Percentiles rank a stretch among this genome's conserved stretches.
phyloP scores from a whole-genome alignment of 176 grass and related monocot species.

The Miscanthus lutarioriparius region DNA sequence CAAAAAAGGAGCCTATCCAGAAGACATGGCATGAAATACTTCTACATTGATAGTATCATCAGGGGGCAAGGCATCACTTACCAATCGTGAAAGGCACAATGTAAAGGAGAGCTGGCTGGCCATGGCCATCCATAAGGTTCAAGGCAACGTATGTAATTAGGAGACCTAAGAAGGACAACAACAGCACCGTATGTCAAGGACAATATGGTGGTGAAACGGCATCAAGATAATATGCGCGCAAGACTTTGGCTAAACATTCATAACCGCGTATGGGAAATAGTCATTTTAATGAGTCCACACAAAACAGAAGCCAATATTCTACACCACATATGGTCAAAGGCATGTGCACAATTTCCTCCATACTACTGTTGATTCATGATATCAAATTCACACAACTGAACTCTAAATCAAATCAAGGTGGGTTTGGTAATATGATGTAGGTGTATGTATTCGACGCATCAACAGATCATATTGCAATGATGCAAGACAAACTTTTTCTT shows the following conservation, averaged over 20 bases:
- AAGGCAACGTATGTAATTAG: slow-evolving; percentile 87
- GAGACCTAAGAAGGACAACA: slow-evolving; percentile 49
- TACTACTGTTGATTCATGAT: neutral
- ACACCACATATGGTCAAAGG: neutral
- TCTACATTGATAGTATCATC: neutral
- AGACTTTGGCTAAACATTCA: neutral
- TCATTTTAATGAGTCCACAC: neutral
- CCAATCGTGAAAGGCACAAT: slow-evolving; percentile 95
- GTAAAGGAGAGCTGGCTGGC: slow-evolving; percentile 94
- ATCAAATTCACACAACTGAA: neutral
- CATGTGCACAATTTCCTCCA: neutral
- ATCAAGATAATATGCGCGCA: neutral
- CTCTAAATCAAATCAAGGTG: neutral
- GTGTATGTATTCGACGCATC: neutral
- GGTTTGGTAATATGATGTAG: neutral
- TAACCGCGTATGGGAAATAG: neutral
- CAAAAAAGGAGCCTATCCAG: neutral
- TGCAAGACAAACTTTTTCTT: neutral
- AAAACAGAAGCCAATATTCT: neutral
- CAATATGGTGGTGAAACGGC: neutral
- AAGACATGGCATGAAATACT: neutral
- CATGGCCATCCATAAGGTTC: slow-evolving; percentile 98
- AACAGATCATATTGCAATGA: neutral
- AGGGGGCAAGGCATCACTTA: slow-evolving; percentile 37
- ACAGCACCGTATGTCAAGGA: neutral